A percentile compares a stretch with the other conserved stretches of the same genome.
Conservation (phyloP, 495 filamentous ascomycete genomes). For the Aspergillus kassunensis region DNA sequence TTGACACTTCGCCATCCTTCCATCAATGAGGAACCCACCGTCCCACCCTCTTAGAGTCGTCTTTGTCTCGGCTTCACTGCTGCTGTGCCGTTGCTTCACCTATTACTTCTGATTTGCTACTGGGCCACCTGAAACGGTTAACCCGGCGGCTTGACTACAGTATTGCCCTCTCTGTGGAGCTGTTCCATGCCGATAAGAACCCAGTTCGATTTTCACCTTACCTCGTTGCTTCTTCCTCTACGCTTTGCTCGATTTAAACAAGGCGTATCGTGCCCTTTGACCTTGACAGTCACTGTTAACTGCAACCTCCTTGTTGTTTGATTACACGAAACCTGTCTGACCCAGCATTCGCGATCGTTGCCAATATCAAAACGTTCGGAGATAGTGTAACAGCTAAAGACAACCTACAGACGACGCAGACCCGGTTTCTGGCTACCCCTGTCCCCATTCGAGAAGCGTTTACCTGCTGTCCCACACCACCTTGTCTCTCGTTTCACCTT, state of each 20-base stretch:
- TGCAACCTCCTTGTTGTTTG: not conserved
- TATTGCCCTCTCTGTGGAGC: constrained; percentile 14
- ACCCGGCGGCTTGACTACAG: constrained; percentile 4
- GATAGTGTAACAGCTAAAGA: not conserved
- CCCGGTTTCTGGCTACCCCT: not conserved
- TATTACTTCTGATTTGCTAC: not conserved
- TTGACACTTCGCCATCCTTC: constrained; percentile 12
- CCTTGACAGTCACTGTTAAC: not conserved
- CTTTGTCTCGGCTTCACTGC: not conserved
- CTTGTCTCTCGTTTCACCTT: not conserved
- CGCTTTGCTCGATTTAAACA: not conserved
- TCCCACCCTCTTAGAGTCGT: not conserved
- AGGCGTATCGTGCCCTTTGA: not conserved
- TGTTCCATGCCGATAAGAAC: constrained; percentile 9
- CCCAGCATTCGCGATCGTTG: not conserved
- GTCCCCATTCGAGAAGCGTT: not conserved
- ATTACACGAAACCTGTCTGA: not conserved
- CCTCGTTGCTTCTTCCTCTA: not conserved
- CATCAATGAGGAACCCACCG: constrained; percentile 15
- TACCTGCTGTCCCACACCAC: not conserved
- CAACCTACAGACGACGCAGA: not conserved
- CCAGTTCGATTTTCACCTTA: constrained; percentile 7
- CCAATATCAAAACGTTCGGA: not conserved
- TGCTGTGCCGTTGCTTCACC: not conserved
- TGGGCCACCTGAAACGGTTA: not conserved